Conservation (phyloP, 2,329 filamentous ascomycete species). For the Diaporthe caulivora region DNA sequence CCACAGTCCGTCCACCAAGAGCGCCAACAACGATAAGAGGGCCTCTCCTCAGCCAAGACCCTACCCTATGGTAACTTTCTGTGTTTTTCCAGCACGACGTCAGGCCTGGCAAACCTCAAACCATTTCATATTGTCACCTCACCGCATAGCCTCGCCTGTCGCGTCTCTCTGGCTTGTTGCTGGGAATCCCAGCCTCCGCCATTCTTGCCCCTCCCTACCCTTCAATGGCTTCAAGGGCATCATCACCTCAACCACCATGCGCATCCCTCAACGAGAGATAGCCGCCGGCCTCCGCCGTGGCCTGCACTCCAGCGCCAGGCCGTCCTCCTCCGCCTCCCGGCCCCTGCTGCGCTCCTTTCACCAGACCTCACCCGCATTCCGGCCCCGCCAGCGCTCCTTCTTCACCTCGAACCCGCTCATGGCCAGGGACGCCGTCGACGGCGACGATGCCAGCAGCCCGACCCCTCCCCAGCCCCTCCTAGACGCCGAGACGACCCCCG, state of each 20-base stretch:
- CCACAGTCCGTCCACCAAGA: neutral
- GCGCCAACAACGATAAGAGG: conserved; percentile 26
- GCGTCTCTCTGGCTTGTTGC: neutral
- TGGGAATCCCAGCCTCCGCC: neutral
- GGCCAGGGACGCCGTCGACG: conserved; percentile 51
- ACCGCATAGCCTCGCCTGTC: neutral
- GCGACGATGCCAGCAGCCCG: conserved; percentile 17
- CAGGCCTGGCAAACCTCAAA: conserved; percentile 6
- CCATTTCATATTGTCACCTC: neutral
- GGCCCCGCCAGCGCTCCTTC: conserved; percentile 71
- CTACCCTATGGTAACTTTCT: neutral
- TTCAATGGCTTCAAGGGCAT: conserved; percentile 35
- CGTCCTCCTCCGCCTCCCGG: conserved; percentile 42
- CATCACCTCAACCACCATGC: conserved; percentile 31
- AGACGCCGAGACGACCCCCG: neutral
- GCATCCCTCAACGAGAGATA: conserved; percentile 35
- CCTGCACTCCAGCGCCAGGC: conserved; percentile 45
- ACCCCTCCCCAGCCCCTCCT: neutral
- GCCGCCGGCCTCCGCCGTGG: conserved; percentile 35
- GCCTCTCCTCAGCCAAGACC: neutral
- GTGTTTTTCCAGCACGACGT: neutral
- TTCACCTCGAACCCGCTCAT: conserved; percentile 75
- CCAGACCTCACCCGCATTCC: conserved; percentile 55
- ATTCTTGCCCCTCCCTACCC: neutral
- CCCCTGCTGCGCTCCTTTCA: conserved; percentile 57